These are phyloP conservation scores for Spatholobus suberectus DNA, from an alignment of 306 rosid species.

Conservation along the genomic window DNA sequence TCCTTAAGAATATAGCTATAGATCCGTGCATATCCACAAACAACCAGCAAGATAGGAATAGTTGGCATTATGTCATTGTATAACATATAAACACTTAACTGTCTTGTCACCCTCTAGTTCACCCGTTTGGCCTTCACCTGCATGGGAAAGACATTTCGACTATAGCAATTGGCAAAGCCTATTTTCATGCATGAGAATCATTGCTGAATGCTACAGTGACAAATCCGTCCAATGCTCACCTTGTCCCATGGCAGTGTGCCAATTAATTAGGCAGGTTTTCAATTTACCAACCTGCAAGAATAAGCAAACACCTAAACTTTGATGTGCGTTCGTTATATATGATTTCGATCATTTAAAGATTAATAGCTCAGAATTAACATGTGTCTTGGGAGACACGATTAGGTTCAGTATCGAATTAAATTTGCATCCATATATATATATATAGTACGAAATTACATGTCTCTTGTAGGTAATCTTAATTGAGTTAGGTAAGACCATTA, in stretches of 20 bases:
- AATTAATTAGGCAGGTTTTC: neutral
- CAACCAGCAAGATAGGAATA: neutral
- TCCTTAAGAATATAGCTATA: neutral
- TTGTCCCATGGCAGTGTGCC: neutral
- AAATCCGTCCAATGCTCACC: neutral
- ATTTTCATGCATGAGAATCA: neutral
- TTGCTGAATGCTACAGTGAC: neutral
- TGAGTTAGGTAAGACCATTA: too few relatives aligned
- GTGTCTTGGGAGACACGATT: neutral
- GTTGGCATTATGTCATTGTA: neutral
- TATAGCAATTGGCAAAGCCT: neutral
- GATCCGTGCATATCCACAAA: neutral
- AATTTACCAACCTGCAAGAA: neutral
- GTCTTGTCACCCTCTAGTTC: neutral
- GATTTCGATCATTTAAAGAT: neutral
- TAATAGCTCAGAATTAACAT: neutral
- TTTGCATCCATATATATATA: too few relatives aligned
- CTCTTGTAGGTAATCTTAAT: too few relatives aligned
- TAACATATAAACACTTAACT: neutral
- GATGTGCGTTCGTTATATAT: neutral
- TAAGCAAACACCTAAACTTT: neutral
- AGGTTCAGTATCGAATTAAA: neutral
- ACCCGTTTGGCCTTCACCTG: too few relatives aligned
- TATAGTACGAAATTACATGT: too few relatives aligned
- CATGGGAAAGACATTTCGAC: neutral